Base-by-base conservation (phyloP, 768 basidiomycete species). In the Amanita rimosa region DNA sequence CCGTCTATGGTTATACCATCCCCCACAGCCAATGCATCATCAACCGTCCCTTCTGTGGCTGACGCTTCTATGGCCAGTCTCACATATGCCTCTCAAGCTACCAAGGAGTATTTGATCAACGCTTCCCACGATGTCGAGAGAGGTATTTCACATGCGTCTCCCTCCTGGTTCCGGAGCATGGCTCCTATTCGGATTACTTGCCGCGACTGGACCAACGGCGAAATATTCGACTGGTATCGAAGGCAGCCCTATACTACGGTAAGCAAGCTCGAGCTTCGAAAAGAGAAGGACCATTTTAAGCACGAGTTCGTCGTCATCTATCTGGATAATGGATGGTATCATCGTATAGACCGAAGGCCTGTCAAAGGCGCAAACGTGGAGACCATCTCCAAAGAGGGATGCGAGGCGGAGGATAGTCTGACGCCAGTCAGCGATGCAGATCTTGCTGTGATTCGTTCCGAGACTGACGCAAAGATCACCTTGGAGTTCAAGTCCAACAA, bases 221-320 rank as follows among this genome's bases (percentile, higher is more conserved):
- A 26, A 22, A 67, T 62, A 55, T 67, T 9, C 60, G 43, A 44
- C 43, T 44, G 43, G 43, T 44, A 44, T 11, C 27, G n/a, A 11
- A 19, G 26, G 7, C 43, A 26, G 8, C 24, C 43, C 6, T 26
- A 31, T 44, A 11, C 43, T 27, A 24, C 22, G 9, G n/a, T 44
- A 26, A 14, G 17, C 16, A 26, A 19, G 16, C 10, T 44, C 24
- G 43, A 44, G 26, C 27, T 44, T 2, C 27, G 27, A 10, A 44
- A 44, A 26, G 43, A 44, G 43, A 31, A n/a, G 26, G 43, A 44
- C 14, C n/a, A 21, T 3, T 41, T 41, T 6, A 6, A 6, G 10
- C 40, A 41, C 13, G 40, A 41, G 19, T 44, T 44, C 27, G n/a
- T 44, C 43, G 43, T 44, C 4, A 6, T 44, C 7, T 29, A 29